These are phyloP conservation scores for Gaeumannomyces tritici DNA, from an alignment of 2,329 filamentous ascomycete genomes.

Conservation along the genomic window DNA sequence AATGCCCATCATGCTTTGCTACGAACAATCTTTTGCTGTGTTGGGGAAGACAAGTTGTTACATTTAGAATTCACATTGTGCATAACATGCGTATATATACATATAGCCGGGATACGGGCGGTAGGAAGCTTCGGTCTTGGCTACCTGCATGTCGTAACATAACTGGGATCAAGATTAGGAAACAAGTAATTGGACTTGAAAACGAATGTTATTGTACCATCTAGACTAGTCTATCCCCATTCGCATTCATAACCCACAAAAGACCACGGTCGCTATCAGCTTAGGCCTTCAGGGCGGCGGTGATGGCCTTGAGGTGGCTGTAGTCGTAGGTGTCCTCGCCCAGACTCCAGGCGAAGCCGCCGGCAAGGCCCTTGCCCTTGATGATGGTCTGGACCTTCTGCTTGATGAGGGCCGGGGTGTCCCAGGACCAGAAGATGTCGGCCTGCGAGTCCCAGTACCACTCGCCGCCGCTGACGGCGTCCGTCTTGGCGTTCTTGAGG, in stretches of 20 bases:
- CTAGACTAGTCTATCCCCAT: background rate
- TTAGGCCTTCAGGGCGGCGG: background rate
- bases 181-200: background rate
- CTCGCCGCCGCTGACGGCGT: slow-evolving; percentile 39
- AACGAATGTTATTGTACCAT: background rate
- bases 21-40: too few species aligned
- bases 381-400: slow-evolving; percentile 37
- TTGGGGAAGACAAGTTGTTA: too few species aligned
- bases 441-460: slow-evolving; percentile 41
- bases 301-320: slow-evolving; percentile 1
- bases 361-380: slow-evolving; percentile 29
- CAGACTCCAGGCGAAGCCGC: slow-evolving; percentile 44
- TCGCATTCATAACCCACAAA: background rate
- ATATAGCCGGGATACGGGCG: too few species aligned
- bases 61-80: too few species aligned
- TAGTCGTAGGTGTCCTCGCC: slow-evolving; percentile 35
- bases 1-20: too few species aligned
- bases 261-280: too few species aligned
- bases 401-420: slow-evolving; percentile 36
- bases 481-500: slow-evolving; percentile 26
- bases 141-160: too few species aligned
- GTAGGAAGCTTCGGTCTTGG: too few species aligned
- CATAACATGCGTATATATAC: too few species aligned
- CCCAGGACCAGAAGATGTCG: slow-evolving; percentile 45
- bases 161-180: too few species aligned